These are phyloP conservation scores for Lodderomyces parapsilosis DNA, from an alignment of 1,139 yeast genomes.

Conservation along the genomic window DNA sequence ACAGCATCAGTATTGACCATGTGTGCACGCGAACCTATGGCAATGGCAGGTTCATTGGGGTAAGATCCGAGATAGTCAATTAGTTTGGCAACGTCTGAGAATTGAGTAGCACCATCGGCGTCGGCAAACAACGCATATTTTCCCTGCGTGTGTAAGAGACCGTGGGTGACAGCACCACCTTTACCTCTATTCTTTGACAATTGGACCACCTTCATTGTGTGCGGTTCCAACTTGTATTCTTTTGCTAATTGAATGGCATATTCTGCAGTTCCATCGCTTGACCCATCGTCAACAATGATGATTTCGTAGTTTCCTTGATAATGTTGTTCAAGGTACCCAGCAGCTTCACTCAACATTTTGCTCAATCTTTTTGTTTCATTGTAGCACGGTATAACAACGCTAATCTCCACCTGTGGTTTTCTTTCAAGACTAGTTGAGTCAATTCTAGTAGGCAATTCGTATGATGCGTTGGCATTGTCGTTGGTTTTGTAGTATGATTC, in stretches of 20 bases:
- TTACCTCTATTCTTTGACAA: conserved; percentile 82
- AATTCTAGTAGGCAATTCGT: conserved; percentile 31
- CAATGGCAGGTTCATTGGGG: conserved; percentile 50
- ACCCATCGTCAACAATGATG: conserved; percentile 88
- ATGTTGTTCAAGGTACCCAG: conserved; percentile 48
- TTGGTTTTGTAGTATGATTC: conserved; percentile 54
- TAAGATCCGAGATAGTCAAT: conserved; percentile 36
- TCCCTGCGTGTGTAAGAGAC: conserved; percentile 77
- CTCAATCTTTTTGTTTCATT: conserved; percentile 78
- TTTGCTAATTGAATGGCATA: conserved; percentile 69
- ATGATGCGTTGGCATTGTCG: conserved; percentile 19
- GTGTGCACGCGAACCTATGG: conserved; percentile 94
- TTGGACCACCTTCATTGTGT: conserved; percentile 64
- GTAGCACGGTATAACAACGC: conserved; percentile 88
- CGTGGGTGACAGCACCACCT: conserved; percentile 98
- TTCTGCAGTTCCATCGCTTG: conserved; percentile 73
- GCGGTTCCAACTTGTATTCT: conserved; percentile 50
- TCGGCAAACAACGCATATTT: conserved; percentile 82
- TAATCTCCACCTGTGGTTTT: conserved; percentile 42
- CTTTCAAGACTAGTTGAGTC: conserved; percentile 20
- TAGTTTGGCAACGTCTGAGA: conserved; percentile 64
- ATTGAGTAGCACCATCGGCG: conserved; percentile 95
- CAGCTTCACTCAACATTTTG: conserved; percentile 75
- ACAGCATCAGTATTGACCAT: conserved; percentile 97
- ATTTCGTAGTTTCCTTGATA: conserved; percentile 60